phyloP scores from a whole-genome alignment of 139 green algal species.

The Desmodesmus armatus region DNA sequence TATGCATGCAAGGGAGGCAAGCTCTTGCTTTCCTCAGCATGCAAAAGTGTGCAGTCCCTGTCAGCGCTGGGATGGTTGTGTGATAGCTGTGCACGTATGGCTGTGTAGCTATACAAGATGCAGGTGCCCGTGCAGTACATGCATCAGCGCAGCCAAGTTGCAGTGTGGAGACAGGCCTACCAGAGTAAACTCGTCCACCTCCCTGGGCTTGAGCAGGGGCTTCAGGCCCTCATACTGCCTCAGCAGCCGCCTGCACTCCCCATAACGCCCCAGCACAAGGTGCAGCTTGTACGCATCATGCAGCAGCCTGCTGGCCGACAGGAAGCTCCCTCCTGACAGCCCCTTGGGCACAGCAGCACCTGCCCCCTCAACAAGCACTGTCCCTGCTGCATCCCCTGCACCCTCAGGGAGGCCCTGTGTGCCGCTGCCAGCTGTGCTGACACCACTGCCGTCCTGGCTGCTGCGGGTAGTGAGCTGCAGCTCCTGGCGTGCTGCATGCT shows the following conservation, averaged over 20 bases:
- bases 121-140: no score
- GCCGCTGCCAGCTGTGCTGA: neutral
- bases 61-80: no score
- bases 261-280: neutral
- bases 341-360: neutral
- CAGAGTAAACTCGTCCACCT: constrained; percentile 13
- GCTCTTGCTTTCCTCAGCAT: no score
- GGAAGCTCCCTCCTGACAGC: constrained; percentile 13
- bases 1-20: no score
- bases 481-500: constrained; percentile 27
- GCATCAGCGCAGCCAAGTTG: no score
- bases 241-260: constrained; percentile 27
- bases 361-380: neutral
- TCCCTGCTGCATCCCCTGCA: neutral
- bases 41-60: no score
- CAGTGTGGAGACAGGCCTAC: no score
- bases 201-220: neutral
- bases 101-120: no score
- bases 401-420: no score
- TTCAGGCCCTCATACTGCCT: constrained; percentile 21
- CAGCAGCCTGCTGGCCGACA: constrained; percentile 24
- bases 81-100: no score
- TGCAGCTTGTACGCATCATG: constrained; percentile 15
- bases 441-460: neutral
- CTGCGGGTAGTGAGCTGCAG: constrained; percentile 8